Conservation (phyloP, 2,329 filamentous ascomycete genomes). For the Sclerotinia minor region DNA sequence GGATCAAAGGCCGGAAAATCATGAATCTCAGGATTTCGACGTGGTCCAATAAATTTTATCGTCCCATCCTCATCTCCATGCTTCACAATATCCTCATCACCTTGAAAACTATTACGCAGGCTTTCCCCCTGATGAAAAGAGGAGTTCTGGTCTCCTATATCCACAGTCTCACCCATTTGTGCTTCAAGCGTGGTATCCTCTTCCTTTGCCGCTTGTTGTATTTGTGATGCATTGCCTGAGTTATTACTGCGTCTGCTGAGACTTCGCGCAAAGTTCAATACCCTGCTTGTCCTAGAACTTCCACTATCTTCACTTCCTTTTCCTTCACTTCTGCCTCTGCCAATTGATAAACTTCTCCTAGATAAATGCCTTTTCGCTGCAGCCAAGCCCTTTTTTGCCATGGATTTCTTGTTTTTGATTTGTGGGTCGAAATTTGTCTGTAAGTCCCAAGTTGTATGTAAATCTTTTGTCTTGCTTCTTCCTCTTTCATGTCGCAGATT, state of each 20-base stretch:
- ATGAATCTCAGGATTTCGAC: neutral
- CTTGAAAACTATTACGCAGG: neutral
- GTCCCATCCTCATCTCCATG: neutral
- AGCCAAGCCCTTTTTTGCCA: neutral
- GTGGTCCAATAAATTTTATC: neutral
- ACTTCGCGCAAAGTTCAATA: neutral
- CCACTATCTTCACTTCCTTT: neutral
- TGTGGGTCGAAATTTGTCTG: neutral
- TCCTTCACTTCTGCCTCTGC: neutral
- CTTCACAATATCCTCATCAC: slow-evolving; percentile 1
- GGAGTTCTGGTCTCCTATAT: neutral
- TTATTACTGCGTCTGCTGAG: slow-evolving; percentile 3
- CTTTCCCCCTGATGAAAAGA: neutral
- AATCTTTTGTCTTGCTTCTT: neutral
- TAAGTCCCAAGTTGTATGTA: neutral
- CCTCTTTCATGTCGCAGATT: neutral
- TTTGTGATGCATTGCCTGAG: neutral
- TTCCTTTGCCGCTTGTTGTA: neutral
- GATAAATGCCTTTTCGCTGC: neutral
- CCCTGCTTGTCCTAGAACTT: neutral
- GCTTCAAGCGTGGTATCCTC: neutral
- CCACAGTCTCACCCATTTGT: neutral
- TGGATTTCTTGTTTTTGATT: neutral
- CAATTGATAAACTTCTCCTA: neutral
- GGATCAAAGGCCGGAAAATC: slow-evolving; percentile 8